Evolutionary conservation across 2,329 filamentous ascomycete genomes (phyloP).

Genomic region (Calonectria fujianensis): DNA sequence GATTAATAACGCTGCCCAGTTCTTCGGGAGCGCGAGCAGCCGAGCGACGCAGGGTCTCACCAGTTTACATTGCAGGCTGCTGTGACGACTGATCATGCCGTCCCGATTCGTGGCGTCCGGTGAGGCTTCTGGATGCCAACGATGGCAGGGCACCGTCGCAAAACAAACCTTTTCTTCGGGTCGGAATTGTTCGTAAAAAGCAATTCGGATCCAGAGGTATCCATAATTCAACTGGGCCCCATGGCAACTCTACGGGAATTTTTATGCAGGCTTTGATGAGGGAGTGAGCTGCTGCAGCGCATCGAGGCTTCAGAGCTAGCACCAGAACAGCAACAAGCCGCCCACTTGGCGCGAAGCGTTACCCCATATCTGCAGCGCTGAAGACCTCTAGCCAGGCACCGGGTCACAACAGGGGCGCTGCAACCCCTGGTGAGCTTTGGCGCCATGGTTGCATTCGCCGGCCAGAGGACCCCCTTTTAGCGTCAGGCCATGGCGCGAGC

Average conservation of each 20-base stretch:
- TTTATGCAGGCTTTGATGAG: constrained; percentile 32
- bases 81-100: background rate
- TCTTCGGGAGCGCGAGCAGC: background rate
- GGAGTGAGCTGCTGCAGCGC: background rate
- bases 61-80: background rate
- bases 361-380: constrained; percentile 7
- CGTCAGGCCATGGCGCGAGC: constrained; percentile 49
- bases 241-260: constrained; percentile 12
- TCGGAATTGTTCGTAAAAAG: constrained; percentile 8
- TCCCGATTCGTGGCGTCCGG: background rate
- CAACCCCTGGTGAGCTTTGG: constrained; percentile 29
- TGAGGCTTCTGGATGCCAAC: constrained; percentile 16
- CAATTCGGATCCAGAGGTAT: constrained; percentile 5
- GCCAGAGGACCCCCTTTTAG: constrained; percentile 46
- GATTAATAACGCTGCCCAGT: background rate
- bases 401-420: background rate
- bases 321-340: background rate
- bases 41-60: background rate
- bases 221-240: constrained; percentile 1
- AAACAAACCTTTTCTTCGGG: background rate
- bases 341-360: background rate
- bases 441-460: constrained; percentile 37
- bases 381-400: constrained; percentile 22
- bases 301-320: constrained; percentile 21
- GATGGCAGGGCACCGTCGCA: background rate